These are phyloP conservation scores for Tricholoma terreum DNA, from an alignment of 768 basidiomycete species.

Conservation along the genomic window DNA sequence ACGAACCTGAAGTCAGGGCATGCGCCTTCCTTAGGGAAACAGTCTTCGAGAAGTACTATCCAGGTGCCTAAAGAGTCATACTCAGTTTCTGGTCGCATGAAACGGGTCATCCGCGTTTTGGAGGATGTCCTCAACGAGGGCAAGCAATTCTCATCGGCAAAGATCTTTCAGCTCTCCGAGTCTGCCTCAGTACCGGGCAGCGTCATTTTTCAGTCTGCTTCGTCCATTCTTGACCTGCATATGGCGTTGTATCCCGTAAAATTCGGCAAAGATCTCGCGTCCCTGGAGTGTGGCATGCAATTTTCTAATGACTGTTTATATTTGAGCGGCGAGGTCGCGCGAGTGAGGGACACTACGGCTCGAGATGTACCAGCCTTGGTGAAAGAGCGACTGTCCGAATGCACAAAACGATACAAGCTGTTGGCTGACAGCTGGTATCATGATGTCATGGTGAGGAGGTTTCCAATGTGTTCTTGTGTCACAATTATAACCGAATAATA, in stretches of 20 bases:
- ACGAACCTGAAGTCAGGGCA: conserved; percentile 2
- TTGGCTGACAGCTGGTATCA: conserved; percentile 71
- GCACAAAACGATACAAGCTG: conserved; percentile 45
- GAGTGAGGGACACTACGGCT: conserved; percentile 29
- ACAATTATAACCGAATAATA: conserved; percentile 20
- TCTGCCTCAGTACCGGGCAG: conserved; percentile 43
- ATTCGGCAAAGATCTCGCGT: conserved; percentile 44
- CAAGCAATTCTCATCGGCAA: conserved; percentile 55
- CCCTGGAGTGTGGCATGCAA: conserved; percentile 59
- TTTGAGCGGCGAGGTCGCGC: conserved; percentile 52
- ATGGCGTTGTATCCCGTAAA: conserved; percentile 74
- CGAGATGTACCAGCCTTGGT: conserved; percentile 20
- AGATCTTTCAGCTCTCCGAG: conserved; percentile 41
- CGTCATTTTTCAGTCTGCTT: conserved; percentile 57
- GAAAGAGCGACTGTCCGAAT: conserved; percentile 51
- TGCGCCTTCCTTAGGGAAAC: conserved; percentile 20
- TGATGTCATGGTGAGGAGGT: conserved; percentile 56
- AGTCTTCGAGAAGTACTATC: conserved; percentile 22
- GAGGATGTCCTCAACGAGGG: conserved; percentile 68
- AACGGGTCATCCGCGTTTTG: conserved; percentile 51
- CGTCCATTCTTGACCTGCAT: conserved; percentile 73
- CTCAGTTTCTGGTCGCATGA: conserved; percentile 55
- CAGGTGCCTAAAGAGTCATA: conserved; percentile 50
- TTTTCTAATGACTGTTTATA: conserved; percentile 83
- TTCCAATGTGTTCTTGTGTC: not conserved